Evolutionary conservation across 2,329 filamentous ascomycete genomes (phyloP).

Genomic region (Cladosporium sp.): DNA sequence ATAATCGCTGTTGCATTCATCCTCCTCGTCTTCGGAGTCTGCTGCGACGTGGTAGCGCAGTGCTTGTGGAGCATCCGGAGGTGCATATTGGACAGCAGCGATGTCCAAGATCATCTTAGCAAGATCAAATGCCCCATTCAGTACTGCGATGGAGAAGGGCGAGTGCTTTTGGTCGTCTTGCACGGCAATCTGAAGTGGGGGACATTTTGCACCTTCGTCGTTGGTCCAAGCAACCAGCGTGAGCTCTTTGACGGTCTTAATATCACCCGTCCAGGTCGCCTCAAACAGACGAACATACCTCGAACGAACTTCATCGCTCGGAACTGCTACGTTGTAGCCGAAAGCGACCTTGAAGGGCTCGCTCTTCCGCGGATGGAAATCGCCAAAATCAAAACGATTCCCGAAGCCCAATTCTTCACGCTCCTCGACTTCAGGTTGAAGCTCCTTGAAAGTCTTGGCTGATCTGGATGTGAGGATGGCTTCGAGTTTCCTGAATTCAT

Average conservation of each 20-base stretch:
- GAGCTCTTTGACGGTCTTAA: conserved; percentile 60
- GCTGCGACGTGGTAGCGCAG: conserved; percentile 27
- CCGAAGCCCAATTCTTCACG: conserved; percentile 10
- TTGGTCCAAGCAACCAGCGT: conserved; percentile 56
- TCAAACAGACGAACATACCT: conserved; percentile 68
- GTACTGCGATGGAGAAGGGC: conserved; percentile 65
- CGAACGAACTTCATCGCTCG: conserved; percentile 51
- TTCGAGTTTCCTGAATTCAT: conserved; percentile 54
- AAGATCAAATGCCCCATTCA: conserved; percentile 60
- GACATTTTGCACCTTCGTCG: conserved; percentile 46
- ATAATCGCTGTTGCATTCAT: conserved; percentile 21
- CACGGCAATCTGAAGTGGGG: conserved; percentile 62
- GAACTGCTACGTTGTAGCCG: conserved; percentile 46
- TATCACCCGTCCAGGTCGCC: conserved; percentile 67
- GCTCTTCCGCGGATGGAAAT: not conserved
- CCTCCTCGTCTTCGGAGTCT: conserved; percentile 34
- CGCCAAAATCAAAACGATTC: not conserved
- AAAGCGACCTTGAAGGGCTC: conserved; percentile 49
- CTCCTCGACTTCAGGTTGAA: conserved; percentile 52
- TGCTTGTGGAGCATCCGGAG: conserved; percentile 26
- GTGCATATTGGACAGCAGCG: conserved; percentile 62
- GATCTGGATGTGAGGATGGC: conserved; percentile 51
- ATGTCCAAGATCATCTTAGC: conserved; percentile 68
- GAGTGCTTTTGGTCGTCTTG: conserved; percentile 48
- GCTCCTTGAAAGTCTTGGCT: conserved; percentile 63